Conservation (phyloP, 2,329 filamentous ascomycete species). For the Gaeumannomyces tritici region DNA sequence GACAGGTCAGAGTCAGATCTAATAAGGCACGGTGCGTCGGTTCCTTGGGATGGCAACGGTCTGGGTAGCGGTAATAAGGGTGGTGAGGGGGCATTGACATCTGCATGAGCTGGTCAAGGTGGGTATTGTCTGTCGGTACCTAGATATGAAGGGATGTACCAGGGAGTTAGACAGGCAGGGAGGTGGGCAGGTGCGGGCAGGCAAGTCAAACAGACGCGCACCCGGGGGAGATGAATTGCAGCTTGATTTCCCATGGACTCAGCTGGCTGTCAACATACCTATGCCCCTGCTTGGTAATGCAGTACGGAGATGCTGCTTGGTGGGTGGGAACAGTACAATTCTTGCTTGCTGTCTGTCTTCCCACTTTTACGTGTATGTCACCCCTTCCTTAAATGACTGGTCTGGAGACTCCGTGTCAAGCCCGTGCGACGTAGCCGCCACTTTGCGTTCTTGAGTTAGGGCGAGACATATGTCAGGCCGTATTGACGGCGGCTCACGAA, state of each 20-base stretch:
- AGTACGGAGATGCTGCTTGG: background rate
- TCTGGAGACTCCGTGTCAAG: too few relatives aligned
- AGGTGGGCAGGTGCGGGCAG: background rate
- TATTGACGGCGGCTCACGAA: background rate
- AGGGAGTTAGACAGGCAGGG: too few relatives aligned
- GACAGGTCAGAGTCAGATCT: background rate
- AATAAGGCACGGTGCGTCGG: background rate
- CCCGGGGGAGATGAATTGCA: background rate
- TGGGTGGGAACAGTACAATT: too few relatives aligned
- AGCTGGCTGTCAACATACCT: background rate
- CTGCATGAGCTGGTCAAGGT: background rate
- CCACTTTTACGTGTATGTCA: background rate
- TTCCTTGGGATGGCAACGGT: background rate
- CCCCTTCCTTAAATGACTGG: too few relatives aligned
- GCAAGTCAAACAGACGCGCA: background rate
- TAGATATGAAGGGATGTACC: too few relatives aligned
- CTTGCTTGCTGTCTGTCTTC: background rate
- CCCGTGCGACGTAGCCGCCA: too few relatives aligned
- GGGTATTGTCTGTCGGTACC: background rate
- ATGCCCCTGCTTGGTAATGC: background rate
- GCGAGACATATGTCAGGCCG: background rate
- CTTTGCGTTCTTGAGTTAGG: background rate
- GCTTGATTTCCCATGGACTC: background rate
- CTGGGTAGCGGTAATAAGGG: background rate
- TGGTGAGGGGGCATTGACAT: background rate